These are phyloP conservation scores for Penicillium paxilli DNA, from an alignment of 495 filamentous ascomycete genomes.

Conservation along the genomic window DNA sequence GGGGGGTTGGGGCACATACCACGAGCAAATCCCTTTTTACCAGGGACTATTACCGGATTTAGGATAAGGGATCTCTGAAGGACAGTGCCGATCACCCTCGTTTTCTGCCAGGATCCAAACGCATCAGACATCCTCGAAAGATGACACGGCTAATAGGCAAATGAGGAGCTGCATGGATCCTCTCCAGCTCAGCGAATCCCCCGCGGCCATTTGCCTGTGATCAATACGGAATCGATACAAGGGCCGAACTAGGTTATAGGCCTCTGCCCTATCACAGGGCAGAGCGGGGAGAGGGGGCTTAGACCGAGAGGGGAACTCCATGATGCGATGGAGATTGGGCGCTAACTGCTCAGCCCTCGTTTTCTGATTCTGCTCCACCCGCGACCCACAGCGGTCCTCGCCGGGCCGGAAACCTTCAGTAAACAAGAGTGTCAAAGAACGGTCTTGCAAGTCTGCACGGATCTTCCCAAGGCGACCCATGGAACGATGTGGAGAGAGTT, in stretches of 20 bases:
- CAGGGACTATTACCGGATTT: slow-evolving; percentile 16
- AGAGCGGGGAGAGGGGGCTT: slow-evolving; percentile 16
- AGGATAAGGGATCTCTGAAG: slow-evolving; percentile 15
- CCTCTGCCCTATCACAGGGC: slow-evolving; percentile 24
- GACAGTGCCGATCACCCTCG: slow-evolving; percentile 22
- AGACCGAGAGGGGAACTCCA: slow-evolving; percentile 19
- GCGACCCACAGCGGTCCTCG: slow-evolving; percentile 31
- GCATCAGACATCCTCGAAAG: slow-evolving; percentile 23
- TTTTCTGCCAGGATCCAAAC: slow-evolving; percentile 12
- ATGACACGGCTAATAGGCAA: slow-evolving; percentile 23
- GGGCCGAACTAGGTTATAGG: slow-evolving; percentile 22
- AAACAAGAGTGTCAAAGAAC: slow-evolving; percentile 19
- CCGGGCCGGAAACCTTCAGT: slow-evolving; percentile 34
- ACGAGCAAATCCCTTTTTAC: not conserved
- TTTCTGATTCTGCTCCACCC: slow-evolving; percentile 17
- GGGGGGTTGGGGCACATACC: slow-evolving; percentile 7
- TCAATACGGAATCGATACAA: slow-evolving; percentile 26
- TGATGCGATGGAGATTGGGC: slow-evolving; percentile 20
- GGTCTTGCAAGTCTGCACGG: slow-evolving; percentile 17
- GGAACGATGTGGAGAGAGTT: slow-evolving; percentile 2
- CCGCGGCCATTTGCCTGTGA: slow-evolving; percentile 10
- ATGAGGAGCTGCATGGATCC: slow-evolving; percentile 27
- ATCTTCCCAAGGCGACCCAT: slow-evolving; percentile 11
- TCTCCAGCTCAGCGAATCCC: slow-evolving; percentile 22
- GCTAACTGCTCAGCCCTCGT: slow-evolving; percentile 22